Evolutionary conservation across 164 flowering plant genomes (phyloP), one percentile per base, ranked within the genome.

Genomic region (Dillenia turbinata): DNA sequence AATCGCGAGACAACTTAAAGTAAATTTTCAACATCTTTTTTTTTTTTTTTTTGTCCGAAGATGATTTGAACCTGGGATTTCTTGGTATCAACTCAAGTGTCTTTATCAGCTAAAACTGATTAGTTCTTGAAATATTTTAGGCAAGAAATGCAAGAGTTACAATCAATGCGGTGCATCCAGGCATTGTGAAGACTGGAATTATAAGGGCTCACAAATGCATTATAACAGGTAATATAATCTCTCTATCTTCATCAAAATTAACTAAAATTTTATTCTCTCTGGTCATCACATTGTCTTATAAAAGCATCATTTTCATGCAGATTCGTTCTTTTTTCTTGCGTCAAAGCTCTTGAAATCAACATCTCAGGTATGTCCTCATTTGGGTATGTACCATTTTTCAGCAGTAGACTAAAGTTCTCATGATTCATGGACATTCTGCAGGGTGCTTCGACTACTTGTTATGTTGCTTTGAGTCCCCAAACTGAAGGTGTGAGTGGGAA

Each of bases 381-480:
- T 40, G n/a, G 11, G 9, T 19, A 8, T 12, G 15, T 5, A 12
- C 7, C 8, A 44, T 44, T 12, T 19, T 10, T 22, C 44, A 15
- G 46, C 10, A 10, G 60, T 12, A 10, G 12, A 12, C 33, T 40
- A 12, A 17, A 10, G 48, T 51, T 13, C 49, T 24, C 5, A 5
- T 3, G 12, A 17, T 49, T 56, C 13, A 11, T 16, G 2, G 10
- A 12, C 17, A 17, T 14, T 57, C n/a, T 73, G 57, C 86, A 92
- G 96, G 97, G 92, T 14, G 96, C 97, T 61, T 77, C 99, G 44
- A 94, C 97, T 6, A 86, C 96, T 68, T 91, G 97, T 74, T 88
- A 83, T 63, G 86, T 82, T 0, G 99, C 96, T 57, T 68, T 91
- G 54, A 85, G 88, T 71, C 73, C 79, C 63, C 65, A 74, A 43